These are phyloP conservation scores for Magnaporthiopsis incrustans DNA, from an alignment of 2,329 filamentous ascomycete genomes.

Conservation along the genomic window DNA sequence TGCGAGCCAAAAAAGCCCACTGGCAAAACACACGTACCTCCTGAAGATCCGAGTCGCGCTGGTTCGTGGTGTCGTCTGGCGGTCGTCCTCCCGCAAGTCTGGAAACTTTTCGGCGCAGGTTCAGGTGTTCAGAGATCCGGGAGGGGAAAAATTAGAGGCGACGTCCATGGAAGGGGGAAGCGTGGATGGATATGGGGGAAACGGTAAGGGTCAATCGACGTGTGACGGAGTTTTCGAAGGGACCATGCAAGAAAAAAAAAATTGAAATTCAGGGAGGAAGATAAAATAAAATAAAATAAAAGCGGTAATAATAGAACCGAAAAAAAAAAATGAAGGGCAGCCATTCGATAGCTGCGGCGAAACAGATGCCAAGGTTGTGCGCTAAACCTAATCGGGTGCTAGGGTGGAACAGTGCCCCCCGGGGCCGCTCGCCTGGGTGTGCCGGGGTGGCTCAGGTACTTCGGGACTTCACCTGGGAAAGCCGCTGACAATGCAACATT, in stretches of 20 bases:
- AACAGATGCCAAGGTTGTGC: neutral
- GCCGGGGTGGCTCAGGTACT: slow-evolving; percentile 5
- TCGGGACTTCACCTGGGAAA: slow-evolving; percentile 4
- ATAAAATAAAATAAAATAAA: neutral
- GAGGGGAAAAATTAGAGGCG: neutral
- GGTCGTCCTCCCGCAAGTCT: neutral
- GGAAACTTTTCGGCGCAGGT: neutral
- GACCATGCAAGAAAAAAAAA: slow-evolving; percentile 1
- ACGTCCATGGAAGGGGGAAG: neutral
- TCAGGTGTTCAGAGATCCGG: neutral
- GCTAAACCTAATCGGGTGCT: slow-evolving; percentile 1
- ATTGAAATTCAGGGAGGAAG: neutral
- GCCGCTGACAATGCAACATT: slow-evolving; percentile 5
- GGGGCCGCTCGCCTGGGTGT: slow-evolving; percentile 3
- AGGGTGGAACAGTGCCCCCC: slow-evolving; percentile 1
- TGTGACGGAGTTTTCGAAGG: slow-evolving; percentile 1
- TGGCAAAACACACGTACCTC: neutral
- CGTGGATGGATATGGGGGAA: neutral
- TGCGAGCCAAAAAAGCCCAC: neutral
- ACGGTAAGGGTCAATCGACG: neutral
- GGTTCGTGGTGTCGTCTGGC: neutral
- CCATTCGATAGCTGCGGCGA: slow-evolving; percentile 2
- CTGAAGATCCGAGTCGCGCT: neutral
- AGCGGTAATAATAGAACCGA: neutral
- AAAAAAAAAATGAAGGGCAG: neutral